Evolutionary conservation across 441 rosid genomes (phyloP).

Genomic region (Cnidoscolus chayamansa): DNA sequence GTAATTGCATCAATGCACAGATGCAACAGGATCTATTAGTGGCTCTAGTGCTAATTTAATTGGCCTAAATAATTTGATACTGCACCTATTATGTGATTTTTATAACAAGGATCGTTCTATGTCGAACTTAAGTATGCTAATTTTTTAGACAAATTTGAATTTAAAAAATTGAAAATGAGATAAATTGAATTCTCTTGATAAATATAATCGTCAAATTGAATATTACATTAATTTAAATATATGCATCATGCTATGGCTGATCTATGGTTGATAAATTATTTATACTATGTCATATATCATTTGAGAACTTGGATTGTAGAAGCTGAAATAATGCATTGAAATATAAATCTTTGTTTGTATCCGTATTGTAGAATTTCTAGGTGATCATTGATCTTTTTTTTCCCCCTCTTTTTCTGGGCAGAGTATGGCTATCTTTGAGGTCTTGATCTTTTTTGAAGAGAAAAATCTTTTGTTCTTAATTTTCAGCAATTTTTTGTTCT

Average conservation of each 20-base stretch:
- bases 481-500: background rate
- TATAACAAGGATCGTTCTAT: no score
- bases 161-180: no score
- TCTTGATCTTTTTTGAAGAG: background rate
- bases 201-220: no score
- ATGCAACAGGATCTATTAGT: no score
- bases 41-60: no score
- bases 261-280: background rate
- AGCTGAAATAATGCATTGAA: background rate
- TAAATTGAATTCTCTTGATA: no score
- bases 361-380: slow-evolving; percentile 1
- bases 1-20: no score
- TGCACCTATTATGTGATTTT: no score
- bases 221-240: no score
- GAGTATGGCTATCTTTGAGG: background rate
- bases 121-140: no score
- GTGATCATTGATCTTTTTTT: background rate
- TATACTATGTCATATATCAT: background rate
- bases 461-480: background rate
- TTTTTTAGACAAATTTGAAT: no score
- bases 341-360: background rate
- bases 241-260: background rate
- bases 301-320: background rate
- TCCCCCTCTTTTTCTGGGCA: background rate
- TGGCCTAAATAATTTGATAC: no score